Evolutionary conservation across 1,284 basidiomycete genomes (phyloP).

Genomic region (Puccinia horiana): DNA sequence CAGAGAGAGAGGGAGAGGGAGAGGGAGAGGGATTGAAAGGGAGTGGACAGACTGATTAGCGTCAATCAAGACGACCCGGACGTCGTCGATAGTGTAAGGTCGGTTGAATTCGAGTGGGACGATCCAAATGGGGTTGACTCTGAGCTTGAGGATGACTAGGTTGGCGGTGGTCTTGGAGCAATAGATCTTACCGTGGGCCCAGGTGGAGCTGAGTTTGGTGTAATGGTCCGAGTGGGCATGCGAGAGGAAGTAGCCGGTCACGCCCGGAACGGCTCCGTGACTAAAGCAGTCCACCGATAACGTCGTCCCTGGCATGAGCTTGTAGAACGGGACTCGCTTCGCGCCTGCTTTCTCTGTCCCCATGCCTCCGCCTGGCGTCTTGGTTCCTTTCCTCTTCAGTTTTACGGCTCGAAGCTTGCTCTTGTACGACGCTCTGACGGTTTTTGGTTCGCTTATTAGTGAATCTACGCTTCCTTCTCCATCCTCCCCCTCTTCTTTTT

Average conservation of each 20-base stretch:
- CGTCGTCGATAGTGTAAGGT: background rate
- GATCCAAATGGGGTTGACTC: slow-evolving; percentile 24
- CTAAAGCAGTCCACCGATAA: slow-evolving; percentile 44
- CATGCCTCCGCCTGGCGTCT: background rate
- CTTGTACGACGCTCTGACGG: no score
- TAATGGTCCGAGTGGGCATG: slow-evolving; percentile 49
- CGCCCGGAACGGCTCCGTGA: background rate
- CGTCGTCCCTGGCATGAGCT: slow-evolving; percentile 32
- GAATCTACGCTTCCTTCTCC: background rate
- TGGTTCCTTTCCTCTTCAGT: background rate
- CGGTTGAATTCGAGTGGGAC: slow-evolving; percentile 5
- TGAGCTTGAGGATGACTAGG: slow-evolving; percentile 29
- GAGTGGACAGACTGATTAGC: slow-evolving; percentile 37
- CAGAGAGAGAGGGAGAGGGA: background rate
- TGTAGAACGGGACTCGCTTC: slow-evolving; percentile 27
- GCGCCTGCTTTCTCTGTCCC: background rate
- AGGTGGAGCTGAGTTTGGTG: slow-evolving; percentile 27
- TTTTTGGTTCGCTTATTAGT: background rate
- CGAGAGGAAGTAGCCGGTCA: slow-evolving; percentile 33
- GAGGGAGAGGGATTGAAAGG: no score
- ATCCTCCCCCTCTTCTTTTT: background rate
- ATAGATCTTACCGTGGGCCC: slow-evolving; percentile 33
- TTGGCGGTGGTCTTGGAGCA: slow-evolving; percentile 41
- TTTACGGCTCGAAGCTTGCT: background rate
- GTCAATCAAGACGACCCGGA: slow-evolving; percentile 38